Conservation (phyloP, 2,329 filamentous ascomycete species). For the Apiospora sp. region DNA sequence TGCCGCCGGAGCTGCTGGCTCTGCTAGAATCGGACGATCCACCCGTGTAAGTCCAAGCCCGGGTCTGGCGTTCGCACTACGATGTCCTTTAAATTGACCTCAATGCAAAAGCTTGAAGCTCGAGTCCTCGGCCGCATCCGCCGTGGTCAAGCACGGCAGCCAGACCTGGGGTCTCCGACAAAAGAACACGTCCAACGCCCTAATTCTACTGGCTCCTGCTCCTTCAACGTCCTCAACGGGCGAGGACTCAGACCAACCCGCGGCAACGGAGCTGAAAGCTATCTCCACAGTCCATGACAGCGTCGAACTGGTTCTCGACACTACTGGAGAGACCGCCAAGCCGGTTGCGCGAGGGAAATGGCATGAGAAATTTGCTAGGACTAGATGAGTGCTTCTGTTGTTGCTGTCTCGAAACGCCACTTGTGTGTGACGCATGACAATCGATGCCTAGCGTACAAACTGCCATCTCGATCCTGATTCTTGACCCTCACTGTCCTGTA, state of each 20-base stretch:
- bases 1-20: conserved; percentile 64
- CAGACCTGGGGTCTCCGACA: conserved; percentile 67
- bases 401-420: not conserved
- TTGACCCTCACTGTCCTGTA: not conserved
- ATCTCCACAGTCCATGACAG: conserved; percentile 69
- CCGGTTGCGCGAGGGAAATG: conserved; percentile 58
- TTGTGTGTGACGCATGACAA: not conserved
- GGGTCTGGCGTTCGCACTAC: not conserved
- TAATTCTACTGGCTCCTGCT: conserved; percentile 59
- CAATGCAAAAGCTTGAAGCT: conserved; percentile 52
- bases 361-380: conserved; percentile 65
- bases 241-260: conserved; percentile 28
- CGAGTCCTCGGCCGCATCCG: conserved; percentile 58
- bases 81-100: conserved; percentile 30
- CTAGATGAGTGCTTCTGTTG: conserved; percentile 43
- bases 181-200: conserved; percentile 73
- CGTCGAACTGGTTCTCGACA: conserved; percentile 63
- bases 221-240: conserved; percentile 22
- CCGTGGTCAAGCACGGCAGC: conserved; percentile 59
- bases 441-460: not conserved
- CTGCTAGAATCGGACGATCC: conserved; percentile 62
- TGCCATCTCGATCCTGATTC: not conserved
- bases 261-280: conserved; percentile 51
- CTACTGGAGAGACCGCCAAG: conserved; percentile 40
- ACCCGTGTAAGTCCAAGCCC: conserved; percentile 54